Evolutionary conservation across 2,329 filamentous ascomycete species (phyloP), one percentile per base, ranked within the genome.

Genomic region (Aquanectria penicillioides): DNA sequence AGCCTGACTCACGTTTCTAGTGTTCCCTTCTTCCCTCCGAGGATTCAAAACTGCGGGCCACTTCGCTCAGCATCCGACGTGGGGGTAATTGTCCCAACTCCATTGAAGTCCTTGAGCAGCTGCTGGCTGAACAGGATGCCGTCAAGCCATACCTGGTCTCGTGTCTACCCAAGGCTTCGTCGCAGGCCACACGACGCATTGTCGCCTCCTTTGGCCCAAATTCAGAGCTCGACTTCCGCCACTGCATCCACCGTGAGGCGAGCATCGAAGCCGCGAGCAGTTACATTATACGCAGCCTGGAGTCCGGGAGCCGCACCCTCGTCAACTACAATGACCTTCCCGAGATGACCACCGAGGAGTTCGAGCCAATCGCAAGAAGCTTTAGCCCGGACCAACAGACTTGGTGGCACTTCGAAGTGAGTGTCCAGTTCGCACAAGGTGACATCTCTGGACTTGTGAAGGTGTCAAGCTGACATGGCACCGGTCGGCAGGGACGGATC

Each of bases 341-440:
- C 1, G 89, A 92, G 63, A 91, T 93, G 88, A 88, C 81, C 6
- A 62, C 74, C 5, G 75, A 76, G 7, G 90, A 92, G 73, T 91
- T 93, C 59, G 69, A 72, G 13, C 58, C 56, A 11, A 75, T 83
- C 17, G 79, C 76, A 31, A 70, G 77, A 18, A 69, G 65, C 20
- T 72, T 86, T 41, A 67, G 68, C 5, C 57, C 63, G 8, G 67
- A 74, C 29, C 69, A 74, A 26, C 71, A 75, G 51, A 77, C 75
- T 20, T 92, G 87, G 89, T 90, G 87, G 78, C 90, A 93, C 77
- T 92, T 92, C 66, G 89, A 92, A 80, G 88, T 87, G 71, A 69
- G 77, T 57, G 25, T 54, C 36, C 17, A 36, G 34, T 38, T 20
- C 33, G 40, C 33, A 46, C 20, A 23, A 55, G 20, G 26, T 28